Evolutionary conservation across 1,284 basidiomycete genomes (phyloP), one percentile per base, ranked within the genome.

Genomic region (Golubevia sp.): DNA sequence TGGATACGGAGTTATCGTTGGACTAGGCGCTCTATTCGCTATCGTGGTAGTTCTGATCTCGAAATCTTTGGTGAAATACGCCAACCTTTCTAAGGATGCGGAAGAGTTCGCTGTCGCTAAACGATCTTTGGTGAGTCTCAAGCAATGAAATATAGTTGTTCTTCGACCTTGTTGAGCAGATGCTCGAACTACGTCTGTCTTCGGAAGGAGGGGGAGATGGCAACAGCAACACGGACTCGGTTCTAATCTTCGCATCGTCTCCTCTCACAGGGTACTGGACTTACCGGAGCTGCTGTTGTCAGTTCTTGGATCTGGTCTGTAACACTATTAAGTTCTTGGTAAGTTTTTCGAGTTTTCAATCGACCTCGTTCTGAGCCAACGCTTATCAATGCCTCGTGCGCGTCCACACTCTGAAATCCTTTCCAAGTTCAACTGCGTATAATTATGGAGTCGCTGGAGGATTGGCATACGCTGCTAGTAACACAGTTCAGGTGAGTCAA

Each of bases 1-100:
- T 50, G 77, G 81, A 25, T 83, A 79, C 61, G 79, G 81, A 38
- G 77, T 80, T 15, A 73, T 82, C 49, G 64, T 83, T 21, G 82
- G 83, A 6, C 63, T 79, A 7, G 74, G 77, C 6, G 63, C 70
- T 11, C 67, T 77, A 38, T 84, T 84, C 55, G 79, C 81, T 8
- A 64, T 78, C 26, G 74, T 73, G 25, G 53, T 58, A 58, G 66
- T 67, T 30, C n/a, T 53, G 11, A 44, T 73, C 44, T 68, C 69
- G 0, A 50, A 49, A 20, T 34, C 67, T 0, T 70, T 69, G 21
- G 27, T 11, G 20, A 62, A 62, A 55, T 74, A 58, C 62, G 67
- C 64, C 3, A 49, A 26, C 7, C 20, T 53, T 7, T 7, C n/a
- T 4, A 23, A 26, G 8, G 59, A 65, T 1, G 56, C 57, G 2